These are phyloP conservation scores for Sarcomyxa edulis DNA, from an alignment of 768 basidiomycete species.

Conservation along the genomic window DNA sequence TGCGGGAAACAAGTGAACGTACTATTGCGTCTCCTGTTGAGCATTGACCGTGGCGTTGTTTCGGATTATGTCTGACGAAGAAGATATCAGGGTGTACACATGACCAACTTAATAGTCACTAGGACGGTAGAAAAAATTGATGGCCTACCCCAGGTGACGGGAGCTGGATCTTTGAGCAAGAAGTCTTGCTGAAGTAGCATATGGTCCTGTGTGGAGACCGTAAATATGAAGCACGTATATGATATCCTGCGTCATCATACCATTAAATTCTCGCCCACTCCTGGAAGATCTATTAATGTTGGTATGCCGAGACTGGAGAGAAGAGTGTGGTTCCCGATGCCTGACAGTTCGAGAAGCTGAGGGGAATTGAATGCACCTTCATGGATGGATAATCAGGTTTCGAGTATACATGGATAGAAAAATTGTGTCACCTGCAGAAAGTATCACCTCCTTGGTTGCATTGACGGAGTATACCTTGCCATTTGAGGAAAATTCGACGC, in stretches of 20 bases:
- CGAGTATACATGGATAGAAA: neutral
- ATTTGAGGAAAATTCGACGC: slow-evolving; percentile 7
- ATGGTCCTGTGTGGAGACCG: neutral
- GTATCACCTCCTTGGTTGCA: slow-evolving; percentile 36
- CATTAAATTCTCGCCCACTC: slow-evolving; percentile 34
- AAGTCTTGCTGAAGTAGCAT: slow-evolving; percentile 2
- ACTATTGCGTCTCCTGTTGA: neutral
- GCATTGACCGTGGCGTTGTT: neutral
- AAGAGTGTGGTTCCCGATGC: slow-evolving; percentile 27
- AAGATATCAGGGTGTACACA: neutral
- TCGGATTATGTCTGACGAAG: neutral
- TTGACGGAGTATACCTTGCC: slow-evolving; percentile 19
- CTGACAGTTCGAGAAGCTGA: slow-evolving; percentile 48
- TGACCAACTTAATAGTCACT: too few species aligned
- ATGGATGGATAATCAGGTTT: too few species aligned
- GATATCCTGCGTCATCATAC: slow-evolving; percentile 6
- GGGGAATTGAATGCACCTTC: slow-evolving; percentile 16
- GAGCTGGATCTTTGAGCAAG: slow-evolving; percentile 1
- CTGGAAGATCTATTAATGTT: slow-evolving; percentile 28
- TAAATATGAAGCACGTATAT: neutral
- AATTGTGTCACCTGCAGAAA: slow-evolving; percentile 19
- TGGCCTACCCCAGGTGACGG: neutral
- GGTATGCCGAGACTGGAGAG: slow-evolving; percentile 21
- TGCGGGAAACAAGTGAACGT: neutral
- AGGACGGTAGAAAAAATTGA: too few species aligned